Percentiles rank a stretch among this genome's conserved stretches.
Conservation (phyloP, 1,139 yeast genomes). For the Yarrowia galli region DNA sequence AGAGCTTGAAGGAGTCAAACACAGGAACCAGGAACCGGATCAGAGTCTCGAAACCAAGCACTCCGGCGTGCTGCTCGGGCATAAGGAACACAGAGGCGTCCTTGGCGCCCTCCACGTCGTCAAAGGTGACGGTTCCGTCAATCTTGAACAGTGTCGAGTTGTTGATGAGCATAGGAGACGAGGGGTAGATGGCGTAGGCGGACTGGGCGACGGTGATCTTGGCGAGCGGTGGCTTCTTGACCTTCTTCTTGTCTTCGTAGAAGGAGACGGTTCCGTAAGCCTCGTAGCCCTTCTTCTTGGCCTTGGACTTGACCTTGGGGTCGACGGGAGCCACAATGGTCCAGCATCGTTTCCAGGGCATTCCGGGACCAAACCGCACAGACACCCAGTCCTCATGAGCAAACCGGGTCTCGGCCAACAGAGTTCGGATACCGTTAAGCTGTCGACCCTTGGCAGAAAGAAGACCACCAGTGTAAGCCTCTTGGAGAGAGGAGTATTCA, state of each 20-base stretch:
- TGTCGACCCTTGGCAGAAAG: constrained; percentile 86
- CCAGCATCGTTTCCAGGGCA: constrained; percentile 97
- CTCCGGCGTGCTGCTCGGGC: constrained; percentile 95
- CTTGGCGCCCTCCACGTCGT: constrained; percentile 59
- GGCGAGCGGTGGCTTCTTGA: constrained; percentile 78
- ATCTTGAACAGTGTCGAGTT: constrained; percentile 86
- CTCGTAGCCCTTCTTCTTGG: constrained; percentile 47
- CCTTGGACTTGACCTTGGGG: constrained; percentile 54
- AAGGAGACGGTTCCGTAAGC: constrained; percentile 52
- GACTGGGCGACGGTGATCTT: constrained; percentile 72
- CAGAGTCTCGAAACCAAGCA: constrained; percentile 92
- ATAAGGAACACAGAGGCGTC: constrained; percentile 86
- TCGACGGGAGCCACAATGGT: constrained; percentile 83
- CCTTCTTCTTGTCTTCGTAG: constrained; percentile 52
- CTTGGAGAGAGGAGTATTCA: constrained; percentile 84
- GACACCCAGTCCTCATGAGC: constrained; percentile 94
- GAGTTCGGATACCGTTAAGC: constrained; percentile 82
- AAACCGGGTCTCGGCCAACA: constrained; percentile 83
- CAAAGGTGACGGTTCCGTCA: constrained; percentile 80
- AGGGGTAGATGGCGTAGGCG: constrained; percentile 94
- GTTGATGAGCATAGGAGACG: constrained; percentile 78
- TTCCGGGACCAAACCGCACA: constrained; percentile 93
- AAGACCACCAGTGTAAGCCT: constrained; percentile 94
- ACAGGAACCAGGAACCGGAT: constrained; percentile 86
- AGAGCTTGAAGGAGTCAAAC: constrained; percentile 83